Conservation (phyloP, 495 filamentous ascomycete genomes). For the Trichoderma reesei region DNA sequence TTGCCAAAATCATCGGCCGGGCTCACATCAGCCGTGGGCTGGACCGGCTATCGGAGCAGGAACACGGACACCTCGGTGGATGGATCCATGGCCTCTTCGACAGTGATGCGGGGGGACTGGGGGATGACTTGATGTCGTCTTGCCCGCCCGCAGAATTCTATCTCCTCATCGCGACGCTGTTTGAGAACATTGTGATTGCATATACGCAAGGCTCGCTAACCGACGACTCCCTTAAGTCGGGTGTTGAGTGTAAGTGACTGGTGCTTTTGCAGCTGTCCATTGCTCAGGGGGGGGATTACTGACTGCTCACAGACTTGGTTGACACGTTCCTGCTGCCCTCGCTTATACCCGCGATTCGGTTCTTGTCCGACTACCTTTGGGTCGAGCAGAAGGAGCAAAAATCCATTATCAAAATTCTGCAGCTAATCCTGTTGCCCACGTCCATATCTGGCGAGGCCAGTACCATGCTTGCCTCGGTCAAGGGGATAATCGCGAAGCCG, state of each 20-base stretch:
- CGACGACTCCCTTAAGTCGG: slow-evolving; percentile 74
- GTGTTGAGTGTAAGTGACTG: slow-evolving; percentile 65
- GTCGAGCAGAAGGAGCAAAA: slow-evolving; percentile 43
- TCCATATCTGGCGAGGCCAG: slow-evolving; percentile 73
- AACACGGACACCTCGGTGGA: slow-evolving; percentile 63
- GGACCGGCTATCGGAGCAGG: slow-evolving; percentile 58
- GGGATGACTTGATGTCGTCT: slow-evolving; percentile 80
- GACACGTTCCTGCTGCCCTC: slow-evolving; percentile 86
- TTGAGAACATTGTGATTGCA: slow-evolving; percentile 73
- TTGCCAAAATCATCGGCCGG: slow-evolving; percentile 63
- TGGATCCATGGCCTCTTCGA: slow-evolving; percentile 90
- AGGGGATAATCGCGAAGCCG: slow-evolving; percentile 70
- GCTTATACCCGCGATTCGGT: slow-evolving; percentile 68
- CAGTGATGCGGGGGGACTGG: slow-evolving; percentile 58
- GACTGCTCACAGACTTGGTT: slow-evolving; percentile 51
- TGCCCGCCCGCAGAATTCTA: slow-evolving; percentile 95
- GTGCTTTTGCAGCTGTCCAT: background rate
- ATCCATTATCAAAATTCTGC: slow-evolving; percentile 63
- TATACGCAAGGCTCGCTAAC: slow-evolving; percentile 59
- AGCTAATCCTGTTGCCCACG: slow-evolving; percentile 63
- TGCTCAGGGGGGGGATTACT: slow-evolving; percentile 1
- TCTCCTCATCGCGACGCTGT: slow-evolving; percentile 77
- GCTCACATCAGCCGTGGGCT: slow-evolving; percentile 51
- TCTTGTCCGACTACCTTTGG: slow-evolving; percentile 78
- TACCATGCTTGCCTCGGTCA: slow-evolving; percentile 69